Base-by-base conservation (phyloP, 2,329 filamentous ascomycete genomes). In the Ceratocystis cubensis region DNA sequence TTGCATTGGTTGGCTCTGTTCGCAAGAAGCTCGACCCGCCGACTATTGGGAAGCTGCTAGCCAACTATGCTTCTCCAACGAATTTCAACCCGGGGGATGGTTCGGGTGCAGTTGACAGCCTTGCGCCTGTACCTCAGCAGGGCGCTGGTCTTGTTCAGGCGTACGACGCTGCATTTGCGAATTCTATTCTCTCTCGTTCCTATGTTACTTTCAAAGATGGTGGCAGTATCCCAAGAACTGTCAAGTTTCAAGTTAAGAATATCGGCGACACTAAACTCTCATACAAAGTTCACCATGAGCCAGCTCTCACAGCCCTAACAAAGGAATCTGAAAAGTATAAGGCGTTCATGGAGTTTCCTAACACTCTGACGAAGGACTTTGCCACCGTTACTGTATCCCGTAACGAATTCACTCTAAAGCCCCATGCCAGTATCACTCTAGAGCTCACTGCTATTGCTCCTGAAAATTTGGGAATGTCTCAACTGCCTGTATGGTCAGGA, bases 151-250 rank as follows among this genome's bases (percentile, higher is more conserved):
- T 86, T 13, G 75, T 87, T 62, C 82, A 85, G 70, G 84, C 82
- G 3, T 80, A 22, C 74, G 81, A 85, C 66, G 82, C 83, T 2
- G 81, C 84, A 5, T 78, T 81, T 70, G 76, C 80, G 17, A 82
- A 77, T 1, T 79, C 80, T 1, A 71, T 82, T 13, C 75, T 87
- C 20, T 80, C 79, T 70, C 79, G 78, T 7, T 81, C 81, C n/a
- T 82, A 80, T 72, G 74, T 88, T 15, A 79, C 82, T 2, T 86
- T 87, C 75, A 87, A 87, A 72, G 84, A 88, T 72, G 84, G 83
- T 0, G 81, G 82, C 69, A 72, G 86, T 75, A 80, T 84, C 69
- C 72, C 73, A 59, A 73, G 76, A 13, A 75, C 75, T 1, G 75
- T 79, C 56, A 78, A 79, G 69, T 84, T 87, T 71, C 79, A 76